A percentile compares a stretch with the other conserved stretches of the same genome.
Evolutionary conservation across 192 early-diverging fungal species (phyloP).

Genomic region (Phycomyces nitens): DNA sequence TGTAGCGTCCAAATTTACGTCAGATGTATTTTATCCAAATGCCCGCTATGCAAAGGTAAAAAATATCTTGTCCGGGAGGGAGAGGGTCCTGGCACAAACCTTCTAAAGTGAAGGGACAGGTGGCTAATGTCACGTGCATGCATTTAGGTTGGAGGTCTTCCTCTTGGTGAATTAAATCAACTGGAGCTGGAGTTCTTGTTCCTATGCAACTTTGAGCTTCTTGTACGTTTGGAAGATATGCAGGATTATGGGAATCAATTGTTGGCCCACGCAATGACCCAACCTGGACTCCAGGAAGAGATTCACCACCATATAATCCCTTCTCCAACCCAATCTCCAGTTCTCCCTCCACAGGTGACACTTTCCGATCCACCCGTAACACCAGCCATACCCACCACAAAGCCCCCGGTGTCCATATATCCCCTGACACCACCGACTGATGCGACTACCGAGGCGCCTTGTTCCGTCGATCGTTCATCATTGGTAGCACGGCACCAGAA

Average conservation of each 20-base stretch:
- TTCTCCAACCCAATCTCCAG: background rate
- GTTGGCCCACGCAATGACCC: conserved; percentile 27
- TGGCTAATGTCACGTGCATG: background rate
- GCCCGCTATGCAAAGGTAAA: conserved; percentile 65
- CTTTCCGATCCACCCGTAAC: background rate
- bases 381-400: too few species aligned
- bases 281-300: conserved; percentile 1
- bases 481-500: too few species aligned
- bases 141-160: conserved; percentile 69
- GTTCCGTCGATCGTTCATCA: too few species aligned
- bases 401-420: too few species aligned
- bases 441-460: too few species aligned
- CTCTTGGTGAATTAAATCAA: conserved; percentile 65
- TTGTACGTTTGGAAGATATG: conserved; percentile 55
- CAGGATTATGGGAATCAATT: conserved; percentile 62
- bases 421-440: too few species aligned
- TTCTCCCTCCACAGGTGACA: background rate
- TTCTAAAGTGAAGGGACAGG: background rate
- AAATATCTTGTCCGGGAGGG: background rate
- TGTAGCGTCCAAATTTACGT: conserved; percentile 71
- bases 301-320: background rate
- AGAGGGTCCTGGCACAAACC: background rate
- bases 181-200: conserved; percentile 76
- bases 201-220: conserved; percentile 63
- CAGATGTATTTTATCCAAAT: conserved; percentile 73